Conservation (phyloP, 257 asterid species). For the Penstemon eatonii region DNA sequence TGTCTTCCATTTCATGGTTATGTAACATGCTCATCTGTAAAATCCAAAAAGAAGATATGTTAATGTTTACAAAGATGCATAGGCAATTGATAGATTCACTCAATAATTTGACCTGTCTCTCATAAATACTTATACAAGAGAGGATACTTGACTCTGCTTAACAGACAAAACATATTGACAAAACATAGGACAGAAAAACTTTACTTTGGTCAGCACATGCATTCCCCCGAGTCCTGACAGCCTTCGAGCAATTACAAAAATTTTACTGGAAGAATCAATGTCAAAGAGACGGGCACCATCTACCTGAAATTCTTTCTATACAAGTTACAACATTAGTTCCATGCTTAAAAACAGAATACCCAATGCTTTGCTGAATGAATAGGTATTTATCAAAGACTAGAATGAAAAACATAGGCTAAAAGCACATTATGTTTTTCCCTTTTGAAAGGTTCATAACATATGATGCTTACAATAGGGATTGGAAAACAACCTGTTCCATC, state of each 20-base stretch:
- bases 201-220: slow-evolving; percentile 84
- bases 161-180: slow-evolving; percentile 7
- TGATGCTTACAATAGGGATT: not conserved
- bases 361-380: slow-evolving; percentile 13
- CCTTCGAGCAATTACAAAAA: slow-evolving; percentile 67
- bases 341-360: not conserved
- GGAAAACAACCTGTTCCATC: slow-evolving; percentile 4
- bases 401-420: slow-evolving; percentile 13
- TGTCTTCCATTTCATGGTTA: slow-evolving; percentile 63
- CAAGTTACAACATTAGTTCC: slow-evolving; percentile 23
- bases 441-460: not conserved
- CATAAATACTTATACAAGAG: not conserved
- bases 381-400: slow-evolving; percentile 10
- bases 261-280: slow-evolving; percentile 55
- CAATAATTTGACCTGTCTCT: slow-evolving; percentile 3
- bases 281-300: slow-evolving; percentile 88
- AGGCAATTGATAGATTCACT: slow-evolving; percentile 7
- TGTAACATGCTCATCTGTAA: slow-evolving; percentile 67
- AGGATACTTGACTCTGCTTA: not conserved
- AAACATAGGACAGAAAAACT: slow-evolving; percentile 24
- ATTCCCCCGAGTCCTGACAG: slow-evolving; percentile 62
- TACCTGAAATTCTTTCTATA: slow-evolving; percentile 61
- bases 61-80: slow-evolving; percentile 20
- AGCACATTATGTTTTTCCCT: not conserved
- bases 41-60: slow-evolving; percentile 20